Evolutionary conservation across 1,284 basidiomycete species (phyloP).

Genomic region (Rhodotorula sp.): DNA sequence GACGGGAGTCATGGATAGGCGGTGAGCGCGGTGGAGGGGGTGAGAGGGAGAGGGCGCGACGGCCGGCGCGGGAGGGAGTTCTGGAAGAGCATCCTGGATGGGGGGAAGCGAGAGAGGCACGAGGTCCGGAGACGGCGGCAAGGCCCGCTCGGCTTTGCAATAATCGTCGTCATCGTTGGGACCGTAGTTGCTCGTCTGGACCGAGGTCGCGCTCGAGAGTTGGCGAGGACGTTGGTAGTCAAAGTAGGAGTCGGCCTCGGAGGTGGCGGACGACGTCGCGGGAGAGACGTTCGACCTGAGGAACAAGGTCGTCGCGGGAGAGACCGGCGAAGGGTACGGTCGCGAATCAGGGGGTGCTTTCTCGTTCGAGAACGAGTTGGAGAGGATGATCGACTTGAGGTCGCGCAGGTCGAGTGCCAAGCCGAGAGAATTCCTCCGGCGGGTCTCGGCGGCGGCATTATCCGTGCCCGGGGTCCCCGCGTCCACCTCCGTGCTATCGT

Average conservation of each 20-base stretch:
- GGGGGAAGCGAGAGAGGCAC: not conserved
- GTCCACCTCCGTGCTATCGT: not conserved
- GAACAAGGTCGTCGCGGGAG: constrained; percentile 3
- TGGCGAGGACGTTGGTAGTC: not conserved
- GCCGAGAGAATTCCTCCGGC: constrained; percentile 11
- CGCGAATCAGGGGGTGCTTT: not conserved
- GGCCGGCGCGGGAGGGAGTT: not conserved
- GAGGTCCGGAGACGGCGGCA: constrained; percentile 14
- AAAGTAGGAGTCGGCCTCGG: constrained; percentile 9
- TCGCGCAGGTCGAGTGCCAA: constrained; percentile 7
- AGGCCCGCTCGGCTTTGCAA: not conserved
- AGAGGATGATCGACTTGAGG: constrained; percentile 1
- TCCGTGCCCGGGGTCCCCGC: not conserved
- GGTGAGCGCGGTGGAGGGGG: constrained; percentile 6
- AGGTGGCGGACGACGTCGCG: not conserved
- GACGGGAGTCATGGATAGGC: constrained; percentile 18
- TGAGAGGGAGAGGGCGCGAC: not conserved
- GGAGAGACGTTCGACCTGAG: not conserved
- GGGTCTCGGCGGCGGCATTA: not conserved
- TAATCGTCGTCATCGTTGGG: not conserved
- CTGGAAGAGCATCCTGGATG: not conserved
- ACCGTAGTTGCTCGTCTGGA: not conserved
- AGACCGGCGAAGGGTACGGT: constrained; percentile 11
- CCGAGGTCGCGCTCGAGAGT: not conserved
- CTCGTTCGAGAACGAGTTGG: not conserved